phyloP scores from a whole-genome alignment of 257 asterid species.

The Mitragyna speciosa region DNA sequence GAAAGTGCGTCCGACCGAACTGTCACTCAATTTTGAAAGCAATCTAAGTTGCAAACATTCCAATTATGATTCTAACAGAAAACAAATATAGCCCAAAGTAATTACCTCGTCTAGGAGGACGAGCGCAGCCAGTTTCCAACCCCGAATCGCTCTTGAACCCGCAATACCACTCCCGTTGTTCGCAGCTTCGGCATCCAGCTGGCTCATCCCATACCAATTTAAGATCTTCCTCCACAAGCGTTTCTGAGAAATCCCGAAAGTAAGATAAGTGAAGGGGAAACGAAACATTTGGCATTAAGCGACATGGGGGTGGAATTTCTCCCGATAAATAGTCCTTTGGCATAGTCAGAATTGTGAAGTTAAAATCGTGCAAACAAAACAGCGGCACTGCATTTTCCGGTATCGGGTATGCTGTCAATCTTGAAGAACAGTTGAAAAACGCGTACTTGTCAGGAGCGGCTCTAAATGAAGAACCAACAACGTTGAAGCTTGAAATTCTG shows the following conservation, averaged over 20 bases:
- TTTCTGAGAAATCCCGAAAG: conserved; percentile 38
- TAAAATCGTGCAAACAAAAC: conserved; percentile 36
- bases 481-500: conserved; percentile 50
- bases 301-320: conserved; percentile 39
- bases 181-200: background rate
- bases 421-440: conserved; percentile 58
- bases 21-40: too few species aligned
- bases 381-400: conserved; percentile 26
- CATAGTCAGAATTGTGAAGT: conserved; percentile 44
- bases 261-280: conserved; percentile 41
- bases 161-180: conserved; percentile 38
- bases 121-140: conserved; percentile 40
- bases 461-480: conserved; percentile 43
- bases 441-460: conserved; percentile 29
- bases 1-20: too few species aligned
- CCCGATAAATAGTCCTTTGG: conserved; percentile 12
- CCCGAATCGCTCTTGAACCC: conserved; percentile 37
- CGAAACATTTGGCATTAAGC: conserved; percentile 27
- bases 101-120: conserved; percentile 42
- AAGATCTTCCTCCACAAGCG: conserved; percentile 41
- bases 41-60: too few species aligned
- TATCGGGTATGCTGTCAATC: conserved; percentile 10
- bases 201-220: conserved; percentile 58
- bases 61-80: too few species aligned
- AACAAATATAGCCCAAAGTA: background rate